Percentiles rank a stretch among this genome's conserved stretches.
phyloP scores from a whole-genome alignment of 2,329 filamentous ascomycete genomes.

The Huntiella bhutanensis region DNA sequence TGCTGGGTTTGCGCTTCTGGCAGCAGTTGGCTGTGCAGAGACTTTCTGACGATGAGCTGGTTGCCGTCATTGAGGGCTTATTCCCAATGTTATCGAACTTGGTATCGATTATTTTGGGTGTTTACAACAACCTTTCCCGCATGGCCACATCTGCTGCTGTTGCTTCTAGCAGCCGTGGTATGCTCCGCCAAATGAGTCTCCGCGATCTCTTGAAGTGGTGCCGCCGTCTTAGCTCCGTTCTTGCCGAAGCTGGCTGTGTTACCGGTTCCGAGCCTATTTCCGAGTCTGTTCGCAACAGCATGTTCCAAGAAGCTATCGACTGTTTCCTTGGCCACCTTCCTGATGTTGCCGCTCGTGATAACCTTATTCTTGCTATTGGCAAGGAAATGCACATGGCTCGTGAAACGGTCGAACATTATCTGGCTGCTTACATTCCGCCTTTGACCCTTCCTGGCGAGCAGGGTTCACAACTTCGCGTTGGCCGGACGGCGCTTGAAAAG shows the following conservation, averaged over 20 bases:
- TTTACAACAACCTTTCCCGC: constrained; percentile 34
- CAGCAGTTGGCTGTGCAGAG: constrained; percentile 50
- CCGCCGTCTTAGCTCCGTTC: constrained; percentile 48
- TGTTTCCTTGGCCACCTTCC: constrained; percentile 74
- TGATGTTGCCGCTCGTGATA: constrained; percentile 38
- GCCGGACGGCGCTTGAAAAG: constrained; percentile 45
- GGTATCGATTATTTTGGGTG: constrained; percentile 36
- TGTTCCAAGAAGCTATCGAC: constrained; percentile 86
- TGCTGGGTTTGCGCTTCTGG: constrained; percentile 81
- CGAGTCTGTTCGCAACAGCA: constrained; percentile 57
- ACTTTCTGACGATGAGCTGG: constrained; percentile 50
- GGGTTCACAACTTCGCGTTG: constrained; percentile 36
- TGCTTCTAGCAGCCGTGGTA: constrained; percentile 26
- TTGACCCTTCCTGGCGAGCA: constrained; percentile 38
- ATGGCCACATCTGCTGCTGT: constrained; percentile 17
- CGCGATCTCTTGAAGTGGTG: constrained; percentile 88
- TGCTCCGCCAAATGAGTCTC: constrained; percentile 40
- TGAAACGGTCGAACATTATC: constrained; percentile 60
- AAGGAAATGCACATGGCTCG: constrained; percentile 75
- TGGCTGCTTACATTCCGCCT: constrained; percentile 52
- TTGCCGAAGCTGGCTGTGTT: constrained; percentile 41
- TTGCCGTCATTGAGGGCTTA: constrained; percentile 49
- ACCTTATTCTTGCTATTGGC: constrained; percentile 52
- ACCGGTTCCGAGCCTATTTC: constrained; percentile 50
- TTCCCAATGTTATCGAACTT: constrained; percentile 52